These are phyloP conservation scores for Fomitopsis schrenkii DNA, from an alignment of 1,284 basidiomycete species.

Conservation along the genomic window DNA sequence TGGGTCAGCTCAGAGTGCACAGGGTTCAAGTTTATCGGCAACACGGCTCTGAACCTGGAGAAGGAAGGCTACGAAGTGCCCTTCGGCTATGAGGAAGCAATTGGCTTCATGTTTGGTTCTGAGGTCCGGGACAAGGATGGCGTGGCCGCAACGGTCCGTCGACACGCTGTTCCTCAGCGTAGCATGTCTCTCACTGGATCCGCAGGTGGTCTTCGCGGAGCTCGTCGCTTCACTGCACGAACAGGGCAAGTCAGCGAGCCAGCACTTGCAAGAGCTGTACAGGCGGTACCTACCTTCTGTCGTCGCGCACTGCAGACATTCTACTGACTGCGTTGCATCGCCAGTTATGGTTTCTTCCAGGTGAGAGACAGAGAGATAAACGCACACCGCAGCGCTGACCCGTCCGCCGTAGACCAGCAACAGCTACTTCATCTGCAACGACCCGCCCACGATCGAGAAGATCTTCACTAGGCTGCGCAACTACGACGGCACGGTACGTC, in stretches of 20 bases:
- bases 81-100: slow-evolving; percentile 87
- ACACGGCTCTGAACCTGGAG: slow-evolving; percentile 65
- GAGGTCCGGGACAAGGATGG: slow-evolving; percentile 83
- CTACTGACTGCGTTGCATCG: background rate
- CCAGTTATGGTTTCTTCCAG: slow-evolving; percentile 53
- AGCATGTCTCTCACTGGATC: background rate
- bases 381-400: too few relatives aligned
- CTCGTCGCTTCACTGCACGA: slow-evolving; percentile 47
- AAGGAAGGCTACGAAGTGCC: slow-evolving; percentile 66
- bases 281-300: slow-evolving; percentile 37
- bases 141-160: slow-evolving; percentile 64
- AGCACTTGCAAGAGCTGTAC: slow-evolving; percentile 64
- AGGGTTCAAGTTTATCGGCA: slow-evolving; percentile 87
- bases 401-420: slow-evolving; percentile 59
- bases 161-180: background rate
- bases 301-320: background rate
- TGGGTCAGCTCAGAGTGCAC: background rate
- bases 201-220: slow-evolving; percentile 64
- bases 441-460: slow-evolving; percentile 55
- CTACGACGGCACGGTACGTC: slow-evolving; percentile 40
- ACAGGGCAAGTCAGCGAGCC: slow-evolving; percentile 49
- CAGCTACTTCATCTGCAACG: slow-evolving; percentile 74
- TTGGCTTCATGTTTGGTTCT: slow-evolving; percentile 80
- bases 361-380: slow-evolving; percentile 25
- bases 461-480: slow-evolving; percentile 68